Conservation (phyloP, 2,329 filamentous ascomycete genomes). For the Neophaeococcomyces mojaviensis region DNA sequence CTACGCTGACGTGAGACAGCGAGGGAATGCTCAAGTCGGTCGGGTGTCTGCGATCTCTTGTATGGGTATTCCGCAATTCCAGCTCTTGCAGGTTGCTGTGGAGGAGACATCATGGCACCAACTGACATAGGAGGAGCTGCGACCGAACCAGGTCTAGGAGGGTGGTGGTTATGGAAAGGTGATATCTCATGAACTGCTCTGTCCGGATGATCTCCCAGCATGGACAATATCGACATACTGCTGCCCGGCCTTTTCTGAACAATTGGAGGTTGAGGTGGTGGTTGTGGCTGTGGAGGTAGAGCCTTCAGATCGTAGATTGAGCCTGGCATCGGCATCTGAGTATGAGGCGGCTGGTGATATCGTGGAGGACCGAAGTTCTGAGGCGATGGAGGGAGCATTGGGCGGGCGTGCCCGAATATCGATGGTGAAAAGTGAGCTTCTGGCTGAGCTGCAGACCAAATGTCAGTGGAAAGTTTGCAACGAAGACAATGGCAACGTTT, state of each 20-base stretch:
- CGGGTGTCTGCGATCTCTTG: slow-evolving; percentile 66
- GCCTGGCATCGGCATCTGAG: neutral
- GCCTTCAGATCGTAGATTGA: slow-evolving; percentile 5
- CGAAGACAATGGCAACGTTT: no score
- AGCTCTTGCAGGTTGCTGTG: slow-evolving; percentile 33
- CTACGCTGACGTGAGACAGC: slow-evolving; percentile 27
- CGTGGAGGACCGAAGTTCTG: slow-evolving; percentile 5
- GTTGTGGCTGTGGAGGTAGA: slow-evolving; percentile 13
- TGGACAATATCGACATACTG: slow-evolving; percentile 68
- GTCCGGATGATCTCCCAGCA: slow-evolving; percentile 52
- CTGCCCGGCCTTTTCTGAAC: slow-evolving; percentile 43
- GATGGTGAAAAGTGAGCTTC: slow-evolving; percentile 15
- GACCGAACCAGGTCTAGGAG: slow-evolving; percentile 23
- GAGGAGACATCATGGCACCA: slow-evolving; percentile 36
- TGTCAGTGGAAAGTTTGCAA: slow-evolving; percentile 5
- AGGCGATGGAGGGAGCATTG: slow-evolving; percentile 8
- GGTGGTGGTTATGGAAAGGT: slow-evolving; percentile 31
- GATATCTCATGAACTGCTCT: slow-evolving; percentile 37
- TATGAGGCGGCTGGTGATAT: slow-evolving; percentile 1
- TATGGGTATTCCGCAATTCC: slow-evolving; percentile 53
- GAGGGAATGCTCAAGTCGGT: slow-evolving; percentile 37
- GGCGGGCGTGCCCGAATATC: slow-evolving; percentile 17
- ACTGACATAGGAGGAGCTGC: slow-evolving; percentile 29
- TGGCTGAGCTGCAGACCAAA: slow-evolving; percentile 14
- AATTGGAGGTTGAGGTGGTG: slow-evolving; percentile 11